Evolutionary conservation across 345 rosid genomes (phyloP), one percentile per base, ranked within the genome.

Genomic region (Mercurialis annua): DNA sequence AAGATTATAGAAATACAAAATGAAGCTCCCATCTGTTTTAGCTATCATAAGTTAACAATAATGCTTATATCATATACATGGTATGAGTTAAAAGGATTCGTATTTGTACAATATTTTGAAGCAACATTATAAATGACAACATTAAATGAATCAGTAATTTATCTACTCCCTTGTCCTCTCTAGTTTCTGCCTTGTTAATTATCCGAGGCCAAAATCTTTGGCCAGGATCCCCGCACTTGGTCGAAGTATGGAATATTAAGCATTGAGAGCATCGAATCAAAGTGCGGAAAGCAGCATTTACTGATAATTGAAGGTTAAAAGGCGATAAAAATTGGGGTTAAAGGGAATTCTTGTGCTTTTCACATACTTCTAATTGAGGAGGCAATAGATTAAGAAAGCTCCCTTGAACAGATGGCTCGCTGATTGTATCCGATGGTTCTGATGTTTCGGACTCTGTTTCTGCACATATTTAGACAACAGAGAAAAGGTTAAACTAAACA

Each of bases 401-500:
- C 63, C 92, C 82, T 64, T 75, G 76, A 68, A 62, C 64, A 67
- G 76, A 54, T 66, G 73, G 73, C 29, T 73, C 80, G 33, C 59
- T 52, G 2, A 72, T 33, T 8, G 78, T 52, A 23, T 80, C 82
- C 1, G 79, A 71, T 34, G 84, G 70, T 51, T 82, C 89, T n/a
- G 87, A 81, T 34, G 83, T 50, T 33, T 80, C 89, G 0, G 84
- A 74, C 27, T 82, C 90, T 11, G 73, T 76, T 18, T 89, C 96
- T 89, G 74, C 46, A 47, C 56, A 65, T 55, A 33, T 69, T 9
- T 62, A 64, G 53, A 18, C 60, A 49, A 40, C 8, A 40, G n/a
- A 42, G 14, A 53, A 34, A 42, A 4, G 47, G 34, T 33, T 2
- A 4, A 3, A 21, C 4, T n/a, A 29, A 1, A 38, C 49, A 52